These are phyloP conservation scores for Kazachstania martiniae DNA, from an alignment of 805 yeast genomes.

Conservation along the genomic window DNA sequence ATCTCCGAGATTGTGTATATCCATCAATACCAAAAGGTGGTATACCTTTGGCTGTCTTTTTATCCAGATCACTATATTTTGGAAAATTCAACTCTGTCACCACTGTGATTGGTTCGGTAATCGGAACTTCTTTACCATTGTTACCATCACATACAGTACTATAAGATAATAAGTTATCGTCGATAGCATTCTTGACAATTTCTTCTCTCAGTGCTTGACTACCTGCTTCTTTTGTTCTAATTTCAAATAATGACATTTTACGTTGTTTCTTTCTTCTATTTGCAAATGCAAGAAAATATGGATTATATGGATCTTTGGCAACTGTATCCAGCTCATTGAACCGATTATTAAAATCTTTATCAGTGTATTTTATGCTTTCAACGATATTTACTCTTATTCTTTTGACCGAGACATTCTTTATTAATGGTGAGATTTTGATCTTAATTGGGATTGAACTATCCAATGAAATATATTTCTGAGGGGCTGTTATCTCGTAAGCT, in stretches of 20 bases:
- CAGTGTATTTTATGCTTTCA: conserved; percentile 56
- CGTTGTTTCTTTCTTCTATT: conserved; percentile 37
- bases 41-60: conserved; percentile 15
- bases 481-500: conserved; percentile 62
- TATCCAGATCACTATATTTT: conserved; percentile 21
- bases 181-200: conserved; percentile 38
- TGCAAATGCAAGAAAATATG: conserved; percentile 27
- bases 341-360: conserved; percentile 44
- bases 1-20: conserved; percentile 6
- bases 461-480: conserved; percentile 56
- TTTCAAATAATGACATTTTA: conserved; percentile 49
- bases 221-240: conserved; percentile 45
- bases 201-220: conserved; percentile 50
- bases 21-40: conserved; percentile 30
- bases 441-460: conserved; percentile 51
- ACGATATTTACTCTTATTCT: conserved; percentile 55
- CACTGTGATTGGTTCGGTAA: conserved; percentile 20
- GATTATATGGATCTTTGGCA: conserved; percentile 27
- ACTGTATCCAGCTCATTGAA: conserved; percentile 40
- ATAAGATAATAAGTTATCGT: conserved; percentile 46
- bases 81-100: conserved; percentile 26
- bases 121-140: conserved; percentile 5
- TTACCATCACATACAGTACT: conserved; percentile 21
- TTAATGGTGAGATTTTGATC: conserved; percentile 56
- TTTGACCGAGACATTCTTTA: conserved; percentile 51